These are phyloP conservation scores for Inga laurina DNA, from an alignment of 306 rosid genomes.

Conservation along the genomic window DNA sequence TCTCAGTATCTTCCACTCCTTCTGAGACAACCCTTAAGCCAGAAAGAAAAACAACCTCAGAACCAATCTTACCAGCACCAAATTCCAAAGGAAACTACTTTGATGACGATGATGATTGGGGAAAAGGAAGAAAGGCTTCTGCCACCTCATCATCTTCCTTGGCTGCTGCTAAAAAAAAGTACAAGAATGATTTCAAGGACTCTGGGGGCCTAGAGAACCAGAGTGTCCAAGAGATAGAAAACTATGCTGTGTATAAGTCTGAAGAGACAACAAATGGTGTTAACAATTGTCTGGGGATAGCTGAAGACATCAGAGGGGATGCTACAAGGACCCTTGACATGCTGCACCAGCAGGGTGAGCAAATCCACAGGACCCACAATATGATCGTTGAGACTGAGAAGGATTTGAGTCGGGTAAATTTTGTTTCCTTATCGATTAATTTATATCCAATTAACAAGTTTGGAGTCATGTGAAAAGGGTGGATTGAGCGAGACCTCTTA, in stretches of 20 bases:
- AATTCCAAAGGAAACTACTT: constrained; percentile 51
- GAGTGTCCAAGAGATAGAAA: constrained; percentile 76
- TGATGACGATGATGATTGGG: neutral
- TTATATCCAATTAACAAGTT: neutral
- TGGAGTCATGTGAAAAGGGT: too few relatives aligned
- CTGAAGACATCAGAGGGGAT: constrained; percentile 77
- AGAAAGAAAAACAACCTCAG: constrained; percentile 69
- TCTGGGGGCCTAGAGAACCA: constrained; percentile 78
- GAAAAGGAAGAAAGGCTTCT: constrained; percentile 47
- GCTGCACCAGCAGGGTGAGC: constrained; percentile 95
- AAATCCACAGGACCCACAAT: constrained; percentile 80
- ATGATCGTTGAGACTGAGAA: constrained; percentile 79
- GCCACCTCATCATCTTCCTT: constrained; percentile 36
- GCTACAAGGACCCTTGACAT: constrained; percentile 84
- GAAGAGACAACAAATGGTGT: constrained; percentile 80
- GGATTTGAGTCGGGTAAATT: constrained; percentile 73
- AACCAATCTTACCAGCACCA: constrained; percentile 49
- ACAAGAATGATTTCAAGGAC: constrained; percentile 50
- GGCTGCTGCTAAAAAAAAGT: constrained; percentile 40
- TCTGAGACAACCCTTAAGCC: constrained; percentile 38
- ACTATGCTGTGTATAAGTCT: constrained; percentile 69
- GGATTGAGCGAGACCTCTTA: too few relatives aligned
- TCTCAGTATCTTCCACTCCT: constrained; percentile 32
- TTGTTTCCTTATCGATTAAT: neutral
- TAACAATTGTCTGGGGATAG: constrained; percentile 75